phyloP scores from a whole-genome alignment of 2,329 filamentous ascomycete genomes.

The Hortaea werneckii region DNA sequence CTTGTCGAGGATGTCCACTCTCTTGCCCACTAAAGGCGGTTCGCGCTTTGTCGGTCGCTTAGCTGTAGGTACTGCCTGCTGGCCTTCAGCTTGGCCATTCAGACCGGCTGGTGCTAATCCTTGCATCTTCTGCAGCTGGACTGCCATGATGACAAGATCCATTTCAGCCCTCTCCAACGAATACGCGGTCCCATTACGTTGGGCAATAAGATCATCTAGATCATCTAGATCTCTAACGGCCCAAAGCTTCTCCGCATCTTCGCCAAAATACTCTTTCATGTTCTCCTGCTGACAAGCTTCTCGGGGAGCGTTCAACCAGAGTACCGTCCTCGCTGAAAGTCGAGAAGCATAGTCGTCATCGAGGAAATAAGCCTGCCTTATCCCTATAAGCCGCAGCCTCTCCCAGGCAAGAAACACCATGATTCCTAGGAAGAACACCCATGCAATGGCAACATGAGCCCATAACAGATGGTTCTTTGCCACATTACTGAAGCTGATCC shows the following conservation, averaged over 20 bases:
- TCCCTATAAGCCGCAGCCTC: slow-evolving; percentile 37
- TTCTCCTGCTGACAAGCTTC: slow-evolving; percentile 20
- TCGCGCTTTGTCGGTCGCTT: slow-evolving; percentile 55
- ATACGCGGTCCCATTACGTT: slow-evolving; percentile 33
- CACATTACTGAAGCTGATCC: slow-evolving; percentile 30
- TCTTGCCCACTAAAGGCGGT: slow-evolving; percentile 62
- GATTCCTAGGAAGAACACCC: slow-evolving; percentile 32
- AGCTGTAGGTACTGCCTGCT: slow-evolving; percentile 25
- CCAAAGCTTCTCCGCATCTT: slow-evolving; percentile 32
- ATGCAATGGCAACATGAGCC: slow-evolving; percentile 34
- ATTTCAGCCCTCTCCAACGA: slow-evolving; percentile 37
- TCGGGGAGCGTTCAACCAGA: slow-evolving; percentile 37
- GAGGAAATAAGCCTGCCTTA: slow-evolving; percentile 39
- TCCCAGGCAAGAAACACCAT: slow-evolving; percentile 36
- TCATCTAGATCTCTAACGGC: slow-evolving; percentile 37
- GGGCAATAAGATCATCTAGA: slow-evolving; percentile 33
- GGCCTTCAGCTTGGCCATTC: slow-evolving; percentile 9
- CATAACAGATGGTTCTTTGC: slow-evolving; percentile 33
- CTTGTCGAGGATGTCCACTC: slow-evolving; percentile 89
- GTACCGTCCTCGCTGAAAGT: slow-evolving; percentile 37
- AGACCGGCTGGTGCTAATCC: slow-evolving; percentile 6
- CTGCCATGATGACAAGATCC: slow-evolving; percentile 30
- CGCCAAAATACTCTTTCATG: slow-evolving; percentile 26
- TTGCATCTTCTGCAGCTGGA: slow-evolving; percentile 15
- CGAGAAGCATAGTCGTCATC: slow-evolving; percentile 34